These are phyloP conservation scores for Cardamine resedifolia DNA, from an alignment of 345 rosid genomes.

Conservation along the genomic window DNA sequence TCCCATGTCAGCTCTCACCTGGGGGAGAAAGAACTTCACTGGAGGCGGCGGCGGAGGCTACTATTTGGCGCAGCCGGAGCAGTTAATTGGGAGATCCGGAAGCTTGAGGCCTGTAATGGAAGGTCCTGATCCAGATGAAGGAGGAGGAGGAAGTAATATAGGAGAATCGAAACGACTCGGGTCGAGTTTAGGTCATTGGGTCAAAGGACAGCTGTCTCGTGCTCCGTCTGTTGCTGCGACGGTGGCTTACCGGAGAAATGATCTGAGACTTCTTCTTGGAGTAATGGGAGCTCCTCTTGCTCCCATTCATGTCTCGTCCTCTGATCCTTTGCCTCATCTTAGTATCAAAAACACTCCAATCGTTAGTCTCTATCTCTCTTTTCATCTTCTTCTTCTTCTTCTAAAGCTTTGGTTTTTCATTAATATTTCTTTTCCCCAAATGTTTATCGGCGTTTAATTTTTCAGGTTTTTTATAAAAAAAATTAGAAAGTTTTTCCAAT, in stretches of 20 bases:
- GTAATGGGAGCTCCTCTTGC: slow-evolving; percentile 95
- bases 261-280: slow-evolving; percentile 78
- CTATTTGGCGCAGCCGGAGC: slow-evolving; percentile 50
- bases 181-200: slow-evolving; percentile 88
- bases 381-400: neutral
- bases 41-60: slow-evolving; percentile 28
- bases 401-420: slow-evolving; percentile 1
- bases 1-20: slow-evolving; percentile 49
- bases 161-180: slow-evolving; percentile 60
- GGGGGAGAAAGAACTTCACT: slow-evolving; percentile 46
- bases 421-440: neutral
- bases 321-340: slow-evolving; percentile 82
- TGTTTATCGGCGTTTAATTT: neutral
- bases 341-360: slow-evolving; percentile 88
- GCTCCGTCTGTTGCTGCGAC: slow-evolving; percentile 53
- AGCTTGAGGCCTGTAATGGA: slow-evolving; percentile 79
- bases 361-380: slow-evolving; percentile 44
- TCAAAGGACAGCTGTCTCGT: slow-evolving; percentile 69
- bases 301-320: slow-evolving; percentile 66
- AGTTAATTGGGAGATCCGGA: slow-evolving; percentile 66
- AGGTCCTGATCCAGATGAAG: slow-evolving; percentile 86
- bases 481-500: neutral
- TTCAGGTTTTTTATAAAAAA: neutral
- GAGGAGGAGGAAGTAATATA: slow-evolving; percentile 41
- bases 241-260: slow-evolving; percentile 54